Conservation (phyloP, 768 basidiomycete genomes). For the Boletus fagicola region DNA sequence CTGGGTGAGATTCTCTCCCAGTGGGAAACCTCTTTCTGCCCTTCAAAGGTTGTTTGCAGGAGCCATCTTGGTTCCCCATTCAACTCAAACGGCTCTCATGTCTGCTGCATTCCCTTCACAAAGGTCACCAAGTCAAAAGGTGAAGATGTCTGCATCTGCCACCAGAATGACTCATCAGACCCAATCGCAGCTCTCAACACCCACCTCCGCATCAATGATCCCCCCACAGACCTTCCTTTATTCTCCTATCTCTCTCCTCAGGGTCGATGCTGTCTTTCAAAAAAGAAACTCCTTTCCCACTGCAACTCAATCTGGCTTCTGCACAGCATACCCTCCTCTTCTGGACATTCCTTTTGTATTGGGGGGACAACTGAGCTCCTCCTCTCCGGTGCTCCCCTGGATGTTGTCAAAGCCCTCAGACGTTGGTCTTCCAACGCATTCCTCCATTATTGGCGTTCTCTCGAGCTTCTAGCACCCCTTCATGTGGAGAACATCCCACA, state of each 20-base stretch:
- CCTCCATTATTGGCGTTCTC: too few relatives aligned
- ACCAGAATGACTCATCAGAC: conserved; percentile 26
- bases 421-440: too few relatives aligned
- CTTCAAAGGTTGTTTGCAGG: not conserved
- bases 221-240: not conserved
- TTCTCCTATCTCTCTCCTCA: not conserved
- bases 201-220: conserved; percentile 18
- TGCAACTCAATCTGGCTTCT: too few relatives aligned
- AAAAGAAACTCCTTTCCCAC: too few relatives aligned
- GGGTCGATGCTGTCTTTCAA: not conserved
- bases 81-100: not conserved
- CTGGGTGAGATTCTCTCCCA: not conserved
- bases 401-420: too few relatives aligned
- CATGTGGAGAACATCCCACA: too few relatives aligned
- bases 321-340: too few relatives aligned
- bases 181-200: conserved; percentile 1
- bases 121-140: conserved; percentile 19
- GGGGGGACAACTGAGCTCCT: too few relatives aligned
- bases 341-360: too few relatives aligned
- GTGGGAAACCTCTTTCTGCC: not conserved
- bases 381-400: too few relatives aligned
- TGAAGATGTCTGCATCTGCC: conserved; percentile 35
- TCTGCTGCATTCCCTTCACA: conserved; percentile 11
- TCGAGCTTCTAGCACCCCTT: too few relatives aligned
- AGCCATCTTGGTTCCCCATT: not conserved